Evolutionary conservation across 2,329 filamentous ascomycete species (phyloP), one percentile per base, ranked within the genome.

Genomic region (Fusarium sp.): DNA sequence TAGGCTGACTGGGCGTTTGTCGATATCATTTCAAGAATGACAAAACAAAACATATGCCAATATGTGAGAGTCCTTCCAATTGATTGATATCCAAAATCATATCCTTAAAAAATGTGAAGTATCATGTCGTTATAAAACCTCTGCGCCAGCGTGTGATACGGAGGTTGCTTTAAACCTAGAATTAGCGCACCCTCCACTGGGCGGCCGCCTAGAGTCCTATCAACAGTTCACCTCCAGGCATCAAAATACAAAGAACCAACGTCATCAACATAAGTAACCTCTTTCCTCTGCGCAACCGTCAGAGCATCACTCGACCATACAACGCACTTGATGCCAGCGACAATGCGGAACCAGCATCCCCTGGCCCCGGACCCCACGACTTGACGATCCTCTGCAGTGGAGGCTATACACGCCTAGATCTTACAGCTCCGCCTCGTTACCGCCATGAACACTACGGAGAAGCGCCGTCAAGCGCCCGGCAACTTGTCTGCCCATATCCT

Each of bases 371-470:
- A 74, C 67, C 67, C 73, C 68, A 68, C 71, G 65, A 71, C 71
- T 66, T 75, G 72, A 75, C 68, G 67, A 70, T 56, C 50, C 41
- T 61, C 65, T 62, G 32, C 57, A 47, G 58, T 62, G 58, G 56
- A 62, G 59, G 59, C 51, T 62, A 57, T 50, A 52, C 57, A 46
- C 56, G 43, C 55, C 51, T 51, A 60, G 37, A 62, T 51, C 50
- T 43, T 46, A 49, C 53, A 49, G 56, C 43, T 52, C 41, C 58
- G 53, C 59, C 53, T 58, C 45, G 45, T 49, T 54, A 45, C 50
- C 32, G 61, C 61, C 49, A 83, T 83, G 81, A 80, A 77, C 65
- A 69, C 76, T 44, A 75, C 81, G 46, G 81, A 85, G 62, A 84
- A 83, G 75, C 82, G 82, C 71, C 81, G 82, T 65, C 77, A 74